These are phyloP conservation scores for Globisporangium spinosum DNA, from an alignment of 352 stramenopile genomes.

Conservation along the genomic window DNA sequence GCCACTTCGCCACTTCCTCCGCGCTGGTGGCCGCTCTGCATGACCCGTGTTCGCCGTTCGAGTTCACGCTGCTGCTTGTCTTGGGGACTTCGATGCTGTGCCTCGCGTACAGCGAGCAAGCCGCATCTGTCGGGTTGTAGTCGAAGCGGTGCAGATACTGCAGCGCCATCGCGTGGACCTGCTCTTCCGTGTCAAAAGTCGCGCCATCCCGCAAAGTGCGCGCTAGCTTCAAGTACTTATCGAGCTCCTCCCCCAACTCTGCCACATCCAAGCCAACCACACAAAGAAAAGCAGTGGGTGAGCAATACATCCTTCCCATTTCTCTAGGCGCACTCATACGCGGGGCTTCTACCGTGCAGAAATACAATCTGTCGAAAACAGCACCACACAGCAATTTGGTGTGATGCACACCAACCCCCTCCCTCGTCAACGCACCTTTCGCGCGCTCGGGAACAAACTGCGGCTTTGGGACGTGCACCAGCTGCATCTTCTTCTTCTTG, in stretches of 20 bases:
- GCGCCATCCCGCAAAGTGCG: constrained; percentile 65
- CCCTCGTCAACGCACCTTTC: constrained; percentile 29
- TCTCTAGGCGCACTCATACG: not conserved
- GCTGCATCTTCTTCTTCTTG: constrained; percentile 25
- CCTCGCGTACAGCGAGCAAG: constrained; percentile 75
- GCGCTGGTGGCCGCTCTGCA: constrained; percentile 15
- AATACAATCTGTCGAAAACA: not conserved
- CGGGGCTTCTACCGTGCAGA: not conserved
- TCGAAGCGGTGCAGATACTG: constrained; percentile 80
- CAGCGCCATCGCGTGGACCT: constrained; percentile 63
- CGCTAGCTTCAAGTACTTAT: constrained; percentile 81
- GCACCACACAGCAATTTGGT: not conserved
- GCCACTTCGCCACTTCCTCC: constrained; percentile 56
- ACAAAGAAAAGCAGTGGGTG: not conserved
- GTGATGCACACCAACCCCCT: not conserved
- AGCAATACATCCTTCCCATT: not conserved
- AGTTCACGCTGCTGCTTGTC: constrained; percentile 13
- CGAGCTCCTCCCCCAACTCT: constrained; percentile 60
- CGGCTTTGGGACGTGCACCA: constrained; percentile 30
- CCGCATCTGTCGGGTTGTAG: constrained; percentile 74
- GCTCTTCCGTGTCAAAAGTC: constrained; percentile 79
- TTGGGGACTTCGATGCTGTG: constrained; percentile 75
- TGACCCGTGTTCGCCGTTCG: not conserved
- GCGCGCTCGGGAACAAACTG: constrained; percentile 51
- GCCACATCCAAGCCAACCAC: not conserved